Evolutionary conservation across 1,139 yeast species (phyloP), one percentile per base, ranked within the genome.

Genomic region (Hyphopichia burtonii): DNA sequence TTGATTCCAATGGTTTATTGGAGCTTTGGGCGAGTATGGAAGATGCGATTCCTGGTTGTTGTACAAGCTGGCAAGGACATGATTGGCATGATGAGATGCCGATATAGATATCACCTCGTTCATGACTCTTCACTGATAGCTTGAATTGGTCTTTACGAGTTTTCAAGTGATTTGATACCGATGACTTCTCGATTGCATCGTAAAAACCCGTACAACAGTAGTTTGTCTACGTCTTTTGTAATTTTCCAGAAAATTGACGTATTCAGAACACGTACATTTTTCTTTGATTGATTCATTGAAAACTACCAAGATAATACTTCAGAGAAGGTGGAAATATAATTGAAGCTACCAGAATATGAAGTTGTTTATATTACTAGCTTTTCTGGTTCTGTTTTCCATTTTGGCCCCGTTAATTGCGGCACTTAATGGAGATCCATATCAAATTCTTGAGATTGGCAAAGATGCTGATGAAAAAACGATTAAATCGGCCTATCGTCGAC

Each of bases 401-500:
- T 25, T 30, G 11, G 32, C 32, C 5, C n/a, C 30, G 3, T 11
- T 35, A 17, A 35, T 23, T 6, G 12, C 30, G 5, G 19, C 16
- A 10, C 17, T 9, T 7, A 28, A 12, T 28, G 17, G 15, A n/a
- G 31, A 38, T 27, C 41, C 41, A 46, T 76, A 76, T 51, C 57
- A 68, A 49, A 60, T 71, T 62, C 71, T 91, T n/a, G 97, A 95
- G 1, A 73, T 91, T 7, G 57, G 71, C 14, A 80, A 74, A 51
- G 72, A 75, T 50, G 96, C 96, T 0, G 75, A 75, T 41, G 96
- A 87, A 20, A 83, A 79, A 52, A 91, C 91, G 45, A 87, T 93
- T 67, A 89, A 88, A 59, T 80, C 82, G 47, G 96, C 98, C 0
- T 93, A 91, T 63, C 69, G 96, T 52, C 80, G 80, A 46, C 70